Percentiles rank a stretch among this genome's conserved stretches.
Conservation (phyloP, 768 basidiomycete species). For the Suillus subluteus region DNA sequence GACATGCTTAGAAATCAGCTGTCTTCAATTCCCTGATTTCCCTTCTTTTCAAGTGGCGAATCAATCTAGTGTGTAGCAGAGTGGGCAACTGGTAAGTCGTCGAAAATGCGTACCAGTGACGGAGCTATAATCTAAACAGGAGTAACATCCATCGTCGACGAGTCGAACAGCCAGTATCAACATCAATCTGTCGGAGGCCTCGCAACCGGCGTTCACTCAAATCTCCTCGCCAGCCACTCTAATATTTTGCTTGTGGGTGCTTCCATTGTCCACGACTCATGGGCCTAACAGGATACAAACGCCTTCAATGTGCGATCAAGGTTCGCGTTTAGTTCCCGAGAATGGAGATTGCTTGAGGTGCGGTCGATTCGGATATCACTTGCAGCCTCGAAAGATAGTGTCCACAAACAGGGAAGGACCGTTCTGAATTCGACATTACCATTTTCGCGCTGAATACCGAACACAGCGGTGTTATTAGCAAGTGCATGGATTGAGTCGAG, state of each 20-base stretch:
- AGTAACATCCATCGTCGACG: constrained; percentile 37
- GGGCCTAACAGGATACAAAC: no score
- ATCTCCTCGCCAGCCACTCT: constrained; percentile 90
- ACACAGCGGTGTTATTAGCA: no score
- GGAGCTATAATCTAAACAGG: constrained; percentile 52
- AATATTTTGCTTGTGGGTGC: constrained; percentile 79
- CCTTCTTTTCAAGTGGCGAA: constrained; percentile 21
- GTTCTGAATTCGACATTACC: no score
- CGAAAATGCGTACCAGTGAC: constrained; percentile 35
- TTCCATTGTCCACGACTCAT: no score
- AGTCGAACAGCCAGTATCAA: constrained; percentile 49
- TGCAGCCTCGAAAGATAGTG: no score
- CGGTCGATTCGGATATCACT: no score
- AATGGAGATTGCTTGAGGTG: no score
- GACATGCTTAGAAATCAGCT: constrained; percentile 50
- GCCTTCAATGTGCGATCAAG: no score
- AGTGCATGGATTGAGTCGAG: no score
- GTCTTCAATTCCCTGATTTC: constrained; percentile 22
- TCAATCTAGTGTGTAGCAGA: constrained; percentile 13
- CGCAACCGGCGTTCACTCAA: constrained; percentile 30
- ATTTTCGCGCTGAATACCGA: no score
- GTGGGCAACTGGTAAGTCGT: background rate
- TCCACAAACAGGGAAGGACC: no score
- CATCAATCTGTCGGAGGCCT: constrained; percentile 39
- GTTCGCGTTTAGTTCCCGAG: no score